Evolutionary conservation across 768 basidiomycete species (phyloP).

Genomic region (Rhodotorula taiwanensis): DNA sequence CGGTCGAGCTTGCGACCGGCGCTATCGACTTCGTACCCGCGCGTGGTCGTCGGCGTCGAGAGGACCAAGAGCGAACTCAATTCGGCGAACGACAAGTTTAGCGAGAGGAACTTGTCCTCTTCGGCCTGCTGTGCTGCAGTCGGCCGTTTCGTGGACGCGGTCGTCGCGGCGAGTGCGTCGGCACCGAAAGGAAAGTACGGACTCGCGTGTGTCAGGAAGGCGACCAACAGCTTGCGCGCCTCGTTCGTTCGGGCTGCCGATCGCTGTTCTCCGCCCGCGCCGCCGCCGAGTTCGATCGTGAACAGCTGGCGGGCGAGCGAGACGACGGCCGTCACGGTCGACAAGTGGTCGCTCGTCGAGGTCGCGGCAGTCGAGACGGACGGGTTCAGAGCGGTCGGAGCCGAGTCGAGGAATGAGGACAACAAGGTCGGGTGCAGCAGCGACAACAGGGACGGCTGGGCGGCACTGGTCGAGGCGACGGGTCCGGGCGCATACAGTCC

Average conservation of each 20-base stretch:
- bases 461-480: background rate
- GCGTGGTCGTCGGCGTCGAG: no score
- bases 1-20: no score
- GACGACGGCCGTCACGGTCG: constrained; percentile 52
- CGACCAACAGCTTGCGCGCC: constrained; percentile 12
- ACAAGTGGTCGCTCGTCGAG: constrained; percentile 11
- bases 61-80: constrained; percentile 58
- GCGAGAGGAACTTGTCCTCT: constrained; percentile 60
- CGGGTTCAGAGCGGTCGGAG: constrained; percentile 72
- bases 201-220: constrained; percentile 64
- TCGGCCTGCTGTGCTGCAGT: background rate
- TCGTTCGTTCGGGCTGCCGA: background rate
- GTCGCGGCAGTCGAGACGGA: background rate
- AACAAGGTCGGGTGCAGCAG: constrained; percentile 71
- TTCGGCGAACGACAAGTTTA: constrained; percentile 73
- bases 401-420: constrained; percentile 78
- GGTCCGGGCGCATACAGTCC: no score
- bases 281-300: constrained; percentile 48
- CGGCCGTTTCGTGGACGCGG: background rate
- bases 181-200: constrained; percentile 74
- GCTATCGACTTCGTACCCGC: no score
- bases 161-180: constrained; percentile 40
- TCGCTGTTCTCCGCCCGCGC: constrained; percentile 30
- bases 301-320: constrained; percentile 60
- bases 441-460: constrained; percentile 45